Percentiles rank a stretch among this genome's conserved stretches.
These are phyloP conservation scores for Aspergillus floridensis DNA, from an alignment of 2,329 filamentous ascomycete genomes.

Conservation along the genomic window DNA sequence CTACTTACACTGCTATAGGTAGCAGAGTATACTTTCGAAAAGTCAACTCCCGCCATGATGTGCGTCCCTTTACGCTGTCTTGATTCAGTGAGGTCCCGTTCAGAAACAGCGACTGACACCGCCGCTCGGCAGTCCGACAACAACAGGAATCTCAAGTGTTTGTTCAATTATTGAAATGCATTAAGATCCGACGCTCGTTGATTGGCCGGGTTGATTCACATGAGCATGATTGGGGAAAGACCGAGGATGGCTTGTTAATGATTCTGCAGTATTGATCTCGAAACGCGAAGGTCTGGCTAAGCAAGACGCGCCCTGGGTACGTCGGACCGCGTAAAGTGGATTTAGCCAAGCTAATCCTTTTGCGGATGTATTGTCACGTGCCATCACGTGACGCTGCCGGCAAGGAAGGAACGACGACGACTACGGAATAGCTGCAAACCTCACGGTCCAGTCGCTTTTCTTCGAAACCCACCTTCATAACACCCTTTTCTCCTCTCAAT, in stretches of 20 bases:
- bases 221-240: conserved; percentile 19
- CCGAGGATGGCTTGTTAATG: conserved; percentile 32
- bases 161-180: conserved; percentile 10
- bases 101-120: conserved; percentile 18
- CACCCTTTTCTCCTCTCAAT: conserved; percentile 20
- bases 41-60: conserved; percentile 36
- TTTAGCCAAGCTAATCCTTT: conserved; percentile 25
- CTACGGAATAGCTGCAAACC: conserved; percentile 28
- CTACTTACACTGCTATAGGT: conserved; percentile 62
- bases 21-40: conserved; percentile 58
- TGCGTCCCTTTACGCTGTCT: conserved; percentile 21
- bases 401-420: conserved; percentile 29
- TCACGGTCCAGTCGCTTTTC: conserved; percentile 22
- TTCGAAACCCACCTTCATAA: conserved; percentile 13
- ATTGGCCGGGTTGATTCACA: background rate
- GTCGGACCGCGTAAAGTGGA: conserved; percentile 41
- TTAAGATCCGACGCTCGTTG: conserved; percentile 2
- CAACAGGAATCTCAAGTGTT: conserved; percentile 8
- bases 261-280: conserved; percentile 23
- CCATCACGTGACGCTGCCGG: conserved; percentile 23
- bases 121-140: conserved; percentile 12
- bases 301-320: conserved; percentile 31
- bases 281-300: conserved; percentile 27
- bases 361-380: conserved; percentile 23
- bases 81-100: conserved; percentile 23